phyloP scores from a whole-genome alignment of 2,329 filamentous ascomycete species.

The Thelonectria rubi region DNA sequence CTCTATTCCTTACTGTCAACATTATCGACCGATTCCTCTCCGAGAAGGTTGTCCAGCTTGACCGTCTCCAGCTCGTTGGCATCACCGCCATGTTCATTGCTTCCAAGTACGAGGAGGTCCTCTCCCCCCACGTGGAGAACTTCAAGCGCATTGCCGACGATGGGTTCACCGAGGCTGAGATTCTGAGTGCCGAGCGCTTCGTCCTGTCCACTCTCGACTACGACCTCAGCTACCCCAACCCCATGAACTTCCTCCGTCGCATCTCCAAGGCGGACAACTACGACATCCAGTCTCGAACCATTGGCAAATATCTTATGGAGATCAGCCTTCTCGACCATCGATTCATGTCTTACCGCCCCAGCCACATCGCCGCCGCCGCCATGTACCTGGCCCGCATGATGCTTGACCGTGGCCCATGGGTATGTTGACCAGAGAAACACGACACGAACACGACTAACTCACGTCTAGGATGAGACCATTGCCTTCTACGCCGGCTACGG shows the following conservation, averaged over 20 bases:
- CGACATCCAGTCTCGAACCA: conserved; percentile 95
- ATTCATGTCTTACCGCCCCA: conserved; percentile 89
- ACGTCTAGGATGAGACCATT: conserved; percentile 77
- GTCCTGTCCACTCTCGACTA: conserved; percentile 92
- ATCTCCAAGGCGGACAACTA: conserved; percentile 99
- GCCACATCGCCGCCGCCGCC: conserved; percentile 87
- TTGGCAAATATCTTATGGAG: conserved; percentile 98
- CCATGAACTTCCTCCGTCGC: conserved; percentile 98
- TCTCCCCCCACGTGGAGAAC: conserved; percentile 96
- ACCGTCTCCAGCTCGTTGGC: conserved; percentile 94
- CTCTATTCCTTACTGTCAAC: conserved; percentile 95
- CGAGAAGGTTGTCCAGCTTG: conserved; percentile 92
- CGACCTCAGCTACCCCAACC: conserved; percentile 97
- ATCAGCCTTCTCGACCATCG: conserved; percentile 95
- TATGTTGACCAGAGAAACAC: conserved; percentile 56
- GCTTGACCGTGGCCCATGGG: conserved; percentile 90
- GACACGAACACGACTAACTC: conserved; percentile 42
- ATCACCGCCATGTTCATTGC: conserved; percentile 99
- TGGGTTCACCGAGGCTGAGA: conserved; percentile 93
- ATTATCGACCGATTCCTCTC: conserved; percentile 98
- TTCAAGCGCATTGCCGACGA: conserved; percentile 98
- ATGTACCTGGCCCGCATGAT: conserved; percentile 96
- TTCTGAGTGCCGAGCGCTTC: conserved; percentile 95
- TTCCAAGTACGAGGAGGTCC: conserved; percentile 97
- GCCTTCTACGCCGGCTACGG: conserved; percentile 92